A percentile compares a stretch with the other conserved stretches of the same genome.
Evolutionary conservation across 441 rosid species (phyloP).

Genomic region (Brassica balearica): DNA sequence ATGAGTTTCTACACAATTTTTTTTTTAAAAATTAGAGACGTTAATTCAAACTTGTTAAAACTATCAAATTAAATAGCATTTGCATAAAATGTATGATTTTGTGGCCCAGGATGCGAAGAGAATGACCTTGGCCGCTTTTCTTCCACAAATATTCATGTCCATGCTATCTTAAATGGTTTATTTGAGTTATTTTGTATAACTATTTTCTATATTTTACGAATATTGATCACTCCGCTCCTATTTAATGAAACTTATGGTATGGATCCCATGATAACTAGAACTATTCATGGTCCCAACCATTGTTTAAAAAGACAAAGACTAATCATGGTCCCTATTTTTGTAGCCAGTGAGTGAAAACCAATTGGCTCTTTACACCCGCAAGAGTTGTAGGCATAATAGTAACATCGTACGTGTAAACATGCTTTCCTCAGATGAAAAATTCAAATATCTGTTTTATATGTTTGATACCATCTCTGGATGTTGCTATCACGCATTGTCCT

Average conservation of each 20-base stretch:
- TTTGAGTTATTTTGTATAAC: background rate
- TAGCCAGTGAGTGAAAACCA: background rate
- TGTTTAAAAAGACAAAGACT: background rate
- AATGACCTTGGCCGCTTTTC: background rate
- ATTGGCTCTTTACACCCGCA: background rate
- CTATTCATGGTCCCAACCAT: background rate
- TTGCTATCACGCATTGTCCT: background rate
- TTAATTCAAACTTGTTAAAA: background rate
- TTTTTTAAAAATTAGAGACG: background rate
- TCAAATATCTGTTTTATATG: background rate
- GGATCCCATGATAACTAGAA: background rate
- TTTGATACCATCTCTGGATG: background rate
- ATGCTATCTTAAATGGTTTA: background rate
- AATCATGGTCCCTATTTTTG: background rate
- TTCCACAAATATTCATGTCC: background rate
- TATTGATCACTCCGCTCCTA: background rate
- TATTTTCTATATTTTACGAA: background rate
- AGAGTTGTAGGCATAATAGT: background rate
- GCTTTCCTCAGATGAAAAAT: background rate
- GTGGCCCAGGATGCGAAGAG: background rate
- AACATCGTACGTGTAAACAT: conserved; percentile 3
- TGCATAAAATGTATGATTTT: background rate
- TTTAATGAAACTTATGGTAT: background rate
- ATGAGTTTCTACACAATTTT: background rate
- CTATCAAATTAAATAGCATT: background rate